Evolutionary conservation across 2,329 filamentous ascomycete genomes (phyloP), one percentile per base, ranked within the genome.

Genomic region (Fusarium palustre): DNA sequence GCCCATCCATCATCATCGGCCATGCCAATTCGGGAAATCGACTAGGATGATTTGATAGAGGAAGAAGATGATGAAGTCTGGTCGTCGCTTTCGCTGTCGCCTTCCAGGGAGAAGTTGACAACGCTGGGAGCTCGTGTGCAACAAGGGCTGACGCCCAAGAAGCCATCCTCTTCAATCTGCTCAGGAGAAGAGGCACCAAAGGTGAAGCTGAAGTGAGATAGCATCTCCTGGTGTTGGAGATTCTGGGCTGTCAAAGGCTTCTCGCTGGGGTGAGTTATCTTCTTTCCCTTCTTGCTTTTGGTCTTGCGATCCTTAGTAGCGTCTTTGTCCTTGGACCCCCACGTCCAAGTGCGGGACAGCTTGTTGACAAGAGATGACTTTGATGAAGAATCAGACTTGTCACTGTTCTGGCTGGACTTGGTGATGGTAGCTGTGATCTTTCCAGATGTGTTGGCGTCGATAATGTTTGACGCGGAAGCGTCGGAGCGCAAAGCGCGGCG

Each of bases 171-270:
- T 56, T 79, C 75, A 22, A 81, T 68, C 66, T 80, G 79, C 38
- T 73, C 50, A 45, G 75, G 68, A 69, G 77, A 69, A 22, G 74
- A 76, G 33, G 80, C 75, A 39, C 84, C 84, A 67, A 85, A 85
- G 13, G 79, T 81, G 73, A 83, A 81, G 58, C 78, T 81, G 76
- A 83, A 85, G 58, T 80, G 75, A 60, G 78, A 78, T 38, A 86
- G 77, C 74, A 83, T 78, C 75, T 84, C 80, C 71, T 84, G 83
- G 70, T 85, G 81, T 56, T 78, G 77, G 20, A 84, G 76, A 73
- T 85, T 84, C 54, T 81, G 78, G 58, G 79, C 77, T 11, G 81
- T 84, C 50, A 84, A 76, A 28, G 81, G 81, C 69, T 80, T 78
- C 74, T 84, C 81, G 75, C 81, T 80, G 9, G 82, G 82, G 70